Conservation (phyloP, 345 rosid genomes). For the Euphorbia pulcherrima region DNA sequence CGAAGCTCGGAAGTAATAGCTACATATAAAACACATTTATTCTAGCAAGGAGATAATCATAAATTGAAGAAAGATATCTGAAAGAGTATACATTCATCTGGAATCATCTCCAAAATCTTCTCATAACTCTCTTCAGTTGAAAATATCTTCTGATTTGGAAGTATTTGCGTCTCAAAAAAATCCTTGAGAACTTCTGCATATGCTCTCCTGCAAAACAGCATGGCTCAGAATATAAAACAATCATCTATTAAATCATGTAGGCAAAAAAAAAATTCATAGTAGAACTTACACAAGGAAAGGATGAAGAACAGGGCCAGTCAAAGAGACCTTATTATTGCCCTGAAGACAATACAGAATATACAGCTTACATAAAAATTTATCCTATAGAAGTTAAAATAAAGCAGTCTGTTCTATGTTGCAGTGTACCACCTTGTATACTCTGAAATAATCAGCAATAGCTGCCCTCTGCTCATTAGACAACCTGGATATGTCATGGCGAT, state of each 20-base stretch:
- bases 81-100: constrained; percentile 55
- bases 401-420: neutral
- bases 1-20: constrained; percentile 78
- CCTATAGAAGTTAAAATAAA: constrained; percentile 5
- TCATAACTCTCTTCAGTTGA: constrained; percentile 75
- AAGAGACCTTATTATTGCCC: constrained; percentile 72
- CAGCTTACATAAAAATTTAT: constrained; percentile 5
- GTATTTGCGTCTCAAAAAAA: constrained; percentile 69
- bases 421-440: constrained; percentile 63
- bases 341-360: constrained; percentile 28
- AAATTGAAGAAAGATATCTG: neutral
- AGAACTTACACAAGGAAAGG: constrained; percentile 81
- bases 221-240: constrained; percentile 10
- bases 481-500: constrained; percentile 35
- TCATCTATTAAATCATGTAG: neutral
- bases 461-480: constrained; percentile 87
- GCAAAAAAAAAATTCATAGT: neutral
- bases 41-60: constrained; percentile 3
- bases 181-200: constrained; percentile 65
- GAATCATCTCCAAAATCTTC: constrained; percentile 80
- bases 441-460: constrained; percentile 84
- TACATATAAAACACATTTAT: constrained; percentile 23
- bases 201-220: constrained; percentile 61
- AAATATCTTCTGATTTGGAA: constrained; percentile 55
- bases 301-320: constrained; percentile 67